Conservation (phyloP, 2,329 filamentous ascomycete genomes). For the Sarocladiaceae sp. region DNA sequence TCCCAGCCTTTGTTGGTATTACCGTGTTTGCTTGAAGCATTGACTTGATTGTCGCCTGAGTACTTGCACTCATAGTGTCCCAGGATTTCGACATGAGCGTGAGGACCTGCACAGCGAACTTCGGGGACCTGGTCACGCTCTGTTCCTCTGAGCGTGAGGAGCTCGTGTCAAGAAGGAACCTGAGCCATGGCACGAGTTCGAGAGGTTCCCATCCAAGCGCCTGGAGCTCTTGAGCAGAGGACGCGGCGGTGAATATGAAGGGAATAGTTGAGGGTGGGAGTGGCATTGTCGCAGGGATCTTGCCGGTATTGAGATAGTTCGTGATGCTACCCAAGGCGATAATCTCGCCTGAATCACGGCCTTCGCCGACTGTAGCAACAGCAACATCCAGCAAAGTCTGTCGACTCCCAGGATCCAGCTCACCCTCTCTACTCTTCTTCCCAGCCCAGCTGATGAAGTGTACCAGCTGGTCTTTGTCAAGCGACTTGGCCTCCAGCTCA, state of each 20-base stretch:
- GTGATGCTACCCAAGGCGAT: conserved; percentile 71
- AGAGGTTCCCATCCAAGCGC: conserved; percentile 82
- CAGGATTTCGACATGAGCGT: conserved; percentile 81
- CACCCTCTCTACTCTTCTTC: conserved; percentile 61
- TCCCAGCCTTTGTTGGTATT: conserved; percentile 85
- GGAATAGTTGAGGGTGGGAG: conserved; percentile 78
- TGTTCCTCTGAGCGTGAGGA: conserved; percentile 54
- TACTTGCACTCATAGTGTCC: conserved; percentile 65
- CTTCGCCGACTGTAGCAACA: conserved; percentile 61
- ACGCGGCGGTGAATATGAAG: conserved; percentile 69
- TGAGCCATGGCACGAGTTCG: conserved; percentile 78
- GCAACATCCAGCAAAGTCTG: conserved; percentile 71
- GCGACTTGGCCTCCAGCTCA: conserved; percentile 75
- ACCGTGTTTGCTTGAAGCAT: conserved; percentile 63
- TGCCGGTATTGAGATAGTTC: conserved; percentile 68
- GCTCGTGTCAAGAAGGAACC: conserved; percentile 67
- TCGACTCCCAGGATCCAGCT: conserved; percentile 64
- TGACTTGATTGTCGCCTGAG: conserved; percentile 58
- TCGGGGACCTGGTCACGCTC: conserved; percentile 63
- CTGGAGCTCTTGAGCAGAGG: conserved; percentile 63
- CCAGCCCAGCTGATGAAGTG: conserved; percentile 83
- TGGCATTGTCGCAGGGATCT: conserved; percentile 75
- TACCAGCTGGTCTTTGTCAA: conserved; percentile 69
- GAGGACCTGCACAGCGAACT: conserved; percentile 72
- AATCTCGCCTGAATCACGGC: conserved; percentile 59